Evolutionary conservation across 2,329 filamentous ascomycete species (phyloP), one percentile per base, ranked within the genome.

Genomic region (Alternaria infectoria): DNA sequence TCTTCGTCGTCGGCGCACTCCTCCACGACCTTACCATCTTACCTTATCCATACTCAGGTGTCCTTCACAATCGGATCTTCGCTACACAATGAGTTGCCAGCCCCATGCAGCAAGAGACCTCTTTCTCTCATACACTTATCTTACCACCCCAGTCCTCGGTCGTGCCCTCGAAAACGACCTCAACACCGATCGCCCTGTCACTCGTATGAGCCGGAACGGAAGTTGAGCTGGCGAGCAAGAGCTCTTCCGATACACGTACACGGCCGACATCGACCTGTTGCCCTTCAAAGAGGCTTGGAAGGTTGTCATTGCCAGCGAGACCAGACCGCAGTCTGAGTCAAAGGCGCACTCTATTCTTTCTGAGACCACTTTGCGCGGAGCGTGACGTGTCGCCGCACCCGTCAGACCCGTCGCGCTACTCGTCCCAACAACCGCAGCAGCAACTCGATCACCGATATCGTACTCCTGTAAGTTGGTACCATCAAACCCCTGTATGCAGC

Each of bases 81-180:
- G 32, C 32, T 5, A 40, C 32, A 40, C 15, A 40, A 15, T 40
- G 15, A 17, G 15, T 5, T n/a, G 7, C 32, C 8, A 40, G 4
- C 15, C 94, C 0, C 83, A 88, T 21, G 86, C 83, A 26, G 96
- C 96, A 2, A 90, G 96, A 9, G 84, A 88, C 2, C 85, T 97
- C 0, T 86, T 99, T 9, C 93, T 97, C 79, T 86, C 87, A 0
- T 85, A 92, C 57, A 32, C 10, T 28, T 28, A 10, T 28, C 26
- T 28, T 28, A 82, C 86, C 0, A 99, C 94, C 0, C 92, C 94
- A 0, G 81, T 99, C 1, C 92, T 99, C 51, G 96, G 96, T 0
- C 96, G 99, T 78, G 94, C 93, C 1, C 88, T 98, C 8, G 96
- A 99, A 74, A 99, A 99, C 76, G 96, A 99, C 74, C 86, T 99